Base-by-base conservation (phyloP, 352 stramenopile genomes). In the Blastocystis hominis region DNA sequence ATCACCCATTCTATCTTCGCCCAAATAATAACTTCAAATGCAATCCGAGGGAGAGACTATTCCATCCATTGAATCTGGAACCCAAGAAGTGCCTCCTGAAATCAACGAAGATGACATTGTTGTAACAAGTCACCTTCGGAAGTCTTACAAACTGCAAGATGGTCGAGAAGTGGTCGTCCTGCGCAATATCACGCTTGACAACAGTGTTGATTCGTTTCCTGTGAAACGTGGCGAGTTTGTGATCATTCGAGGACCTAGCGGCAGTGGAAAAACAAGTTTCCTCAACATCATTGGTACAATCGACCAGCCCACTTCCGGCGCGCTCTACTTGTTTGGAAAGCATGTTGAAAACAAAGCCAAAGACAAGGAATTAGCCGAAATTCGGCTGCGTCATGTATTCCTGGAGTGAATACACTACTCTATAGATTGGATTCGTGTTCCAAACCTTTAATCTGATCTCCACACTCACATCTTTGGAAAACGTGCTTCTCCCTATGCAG, bases 371-470 rank as follows among this genome's bases (percentile, higher is more conserved):
- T 50, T 90, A 24, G 66, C 88, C 5, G 2, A n/a, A 6, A 53
- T 90, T 36, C 68, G 86, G 34, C 75, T 90, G 15, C 34, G 47
- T 17, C 72, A 89, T 46, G 75, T 55, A 86, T 17, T 54, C 24
- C 24, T 30, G 6, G 20, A 69, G 6, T 15, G 2, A 47, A 56
- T 72, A 47, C 3, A 34, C 7, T 86, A 30, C 55, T 6, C 38
- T 20, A 13, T 68, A 86, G 75, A 44, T 90, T 54, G 86, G 86
- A 15, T 90, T 90, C 64, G 88, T 90, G 17, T 90, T 90, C 38
- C 88, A 90, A 54, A 89, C 72, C 44, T 90, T 90, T 50, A 90
- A 90, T 38, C 70, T 90, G 1, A 46, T 90, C 20, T 63, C 46
- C 0, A 88, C 53, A 17, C 64, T 90, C 40, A 89, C 75, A 36